These are phyloP conservation scores for Neurospora crassa DNA, from an alignment of 2,329 filamentous ascomycete genomes.

Conservation along the genomic window DNA sequence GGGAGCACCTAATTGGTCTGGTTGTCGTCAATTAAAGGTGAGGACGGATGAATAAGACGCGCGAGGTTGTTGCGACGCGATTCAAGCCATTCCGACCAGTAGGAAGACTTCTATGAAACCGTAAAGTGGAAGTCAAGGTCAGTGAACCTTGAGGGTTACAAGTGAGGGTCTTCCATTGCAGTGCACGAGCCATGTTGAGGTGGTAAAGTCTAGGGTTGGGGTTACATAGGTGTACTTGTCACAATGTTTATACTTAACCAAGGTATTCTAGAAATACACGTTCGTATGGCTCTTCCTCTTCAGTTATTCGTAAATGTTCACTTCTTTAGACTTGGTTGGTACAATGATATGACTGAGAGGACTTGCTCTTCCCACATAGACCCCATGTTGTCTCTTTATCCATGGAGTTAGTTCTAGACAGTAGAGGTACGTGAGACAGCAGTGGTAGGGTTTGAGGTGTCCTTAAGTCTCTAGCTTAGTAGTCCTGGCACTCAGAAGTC, in stretches of 20 bases:
- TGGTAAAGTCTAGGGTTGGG: not conserved
- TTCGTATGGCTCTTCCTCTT: not conserved
- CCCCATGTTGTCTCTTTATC: no score
- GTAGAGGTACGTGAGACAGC: no score
- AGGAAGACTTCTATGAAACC: not conserved
- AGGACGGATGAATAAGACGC: not conserved
- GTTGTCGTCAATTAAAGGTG: not conserved
- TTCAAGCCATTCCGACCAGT: not conserved
- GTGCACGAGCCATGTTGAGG: not conserved
- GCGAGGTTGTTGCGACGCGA: not conserved
- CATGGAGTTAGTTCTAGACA: no score
- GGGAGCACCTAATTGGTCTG: not conserved
- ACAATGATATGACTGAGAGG: no score
- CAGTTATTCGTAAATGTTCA: not conserved
- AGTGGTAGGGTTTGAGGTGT: no score
- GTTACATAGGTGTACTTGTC: not conserved
- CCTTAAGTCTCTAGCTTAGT: not conserved
- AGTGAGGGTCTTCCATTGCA: not conserved
- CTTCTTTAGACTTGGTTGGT: no score
- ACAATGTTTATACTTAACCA: no score
- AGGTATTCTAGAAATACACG: no score
- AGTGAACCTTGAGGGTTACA: not conserved
- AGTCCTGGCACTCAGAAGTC: not conserved
- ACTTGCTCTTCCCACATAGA: no score
- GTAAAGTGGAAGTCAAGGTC: not conserved